Evolutionary conservation across 176 grass and related monocot genomes (phyloP).

Genomic region (Aegilops speltoides): DNA sequence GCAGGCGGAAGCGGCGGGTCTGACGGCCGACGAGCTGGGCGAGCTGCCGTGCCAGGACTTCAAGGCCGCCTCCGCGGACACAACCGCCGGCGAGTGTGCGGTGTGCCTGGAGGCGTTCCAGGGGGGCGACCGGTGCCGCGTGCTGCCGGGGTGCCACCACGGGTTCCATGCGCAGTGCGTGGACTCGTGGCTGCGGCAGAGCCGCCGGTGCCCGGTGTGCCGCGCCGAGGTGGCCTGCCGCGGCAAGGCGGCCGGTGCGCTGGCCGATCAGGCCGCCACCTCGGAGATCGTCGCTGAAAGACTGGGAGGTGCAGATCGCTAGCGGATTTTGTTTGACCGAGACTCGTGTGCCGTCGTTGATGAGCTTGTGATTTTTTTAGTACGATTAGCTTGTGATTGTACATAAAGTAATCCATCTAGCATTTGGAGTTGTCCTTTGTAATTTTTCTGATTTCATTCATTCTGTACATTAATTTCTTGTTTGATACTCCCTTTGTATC

Average conservation of each 20-base stretch:
- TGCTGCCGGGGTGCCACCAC: slow-evolving; percentile 50
- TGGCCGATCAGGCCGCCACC: neutral
- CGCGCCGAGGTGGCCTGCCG: slow-evolving; percentile 23
- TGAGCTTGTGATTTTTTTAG: no score
- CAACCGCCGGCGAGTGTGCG: slow-evolving; percentile 37
- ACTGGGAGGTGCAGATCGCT: neutral
- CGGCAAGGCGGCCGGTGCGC: neutral
- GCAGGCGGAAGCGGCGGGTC: neutral
- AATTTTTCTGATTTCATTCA: no score
- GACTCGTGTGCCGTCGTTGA: neutral
- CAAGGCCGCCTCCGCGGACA: neutral
- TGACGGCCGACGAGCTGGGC: slow-evolving; percentile 33
- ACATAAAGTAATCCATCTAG: neutral
- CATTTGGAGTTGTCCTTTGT: no score
- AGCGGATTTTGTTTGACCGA: neutral
- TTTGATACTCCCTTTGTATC: no score
- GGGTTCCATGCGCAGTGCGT: slow-evolving; percentile 59
- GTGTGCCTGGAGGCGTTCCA: slow-evolving; percentile 65
- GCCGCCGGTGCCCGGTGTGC: slow-evolving; percentile 42
- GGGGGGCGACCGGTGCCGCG: slow-evolving; percentile 44
- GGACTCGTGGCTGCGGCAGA: slow-evolving; percentile 54
- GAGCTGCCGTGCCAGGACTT: slow-evolving; percentile 38
- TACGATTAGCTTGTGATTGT: neutral
- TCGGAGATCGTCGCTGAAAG: neutral
- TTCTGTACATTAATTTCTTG: no score